Percentiles rank a stretch among this genome's conserved stretches.
These are phyloP conservation scores for Decorospora gaudefroyi DNA, from an alignment of 2,329 filamentous ascomycete species.

Conservation along the genomic window DNA sequence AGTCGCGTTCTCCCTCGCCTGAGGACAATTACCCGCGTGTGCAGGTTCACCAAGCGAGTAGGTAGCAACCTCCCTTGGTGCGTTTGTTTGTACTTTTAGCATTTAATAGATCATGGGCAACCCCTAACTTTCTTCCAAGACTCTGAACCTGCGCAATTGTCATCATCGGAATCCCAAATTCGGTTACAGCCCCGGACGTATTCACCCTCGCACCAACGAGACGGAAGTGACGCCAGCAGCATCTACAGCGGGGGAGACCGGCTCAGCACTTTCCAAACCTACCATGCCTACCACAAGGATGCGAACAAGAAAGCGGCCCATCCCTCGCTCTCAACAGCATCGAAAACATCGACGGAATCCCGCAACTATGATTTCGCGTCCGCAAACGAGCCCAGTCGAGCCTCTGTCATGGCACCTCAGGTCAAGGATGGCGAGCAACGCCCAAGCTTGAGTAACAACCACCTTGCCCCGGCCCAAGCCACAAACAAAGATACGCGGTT, in stretches of 20 bases:
- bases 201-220: slow-evolving; percentile 34
- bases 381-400: slow-evolving; percentile 24
- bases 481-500: slow-evolving; percentile 33
- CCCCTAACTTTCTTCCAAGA: slow-evolving; percentile 36
- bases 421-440: slow-evolving; percentile 21
- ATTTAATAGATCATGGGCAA: slow-evolving; percentile 29
- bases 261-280: slow-evolving; percentile 24
- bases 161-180: slow-evolving; percentile 10
- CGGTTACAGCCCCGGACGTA: slow-evolving; percentile 25
- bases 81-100: slow-evolving; percentile 35
- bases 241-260: slow-evolving; percentile 38
- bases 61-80: slow-evolving; percentile 35
- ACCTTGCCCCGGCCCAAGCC: slow-evolving; percentile 23
- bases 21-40: slow-evolving; percentile 23
- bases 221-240: slow-evolving; percentile 42
- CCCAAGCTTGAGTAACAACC: slow-evolving; percentile 20
- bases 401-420: slow-evolving; percentile 22
- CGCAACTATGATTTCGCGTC: slow-evolving; percentile 27
- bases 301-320: slow-evolving; percentile 1
- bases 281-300: slow-evolving; percentile 23
- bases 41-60: slow-evolving; percentile 37
- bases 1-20: slow-evolving; percentile 28
- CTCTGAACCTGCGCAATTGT: slow-evolving; percentile 23
- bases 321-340: slow-evolving; percentile 8
- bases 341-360: slow-evolving; percentile 16